Evolutionary conservation across 148 eudicot genomes (phyloP).

Genomic region (Cornus kousa): DNA sequence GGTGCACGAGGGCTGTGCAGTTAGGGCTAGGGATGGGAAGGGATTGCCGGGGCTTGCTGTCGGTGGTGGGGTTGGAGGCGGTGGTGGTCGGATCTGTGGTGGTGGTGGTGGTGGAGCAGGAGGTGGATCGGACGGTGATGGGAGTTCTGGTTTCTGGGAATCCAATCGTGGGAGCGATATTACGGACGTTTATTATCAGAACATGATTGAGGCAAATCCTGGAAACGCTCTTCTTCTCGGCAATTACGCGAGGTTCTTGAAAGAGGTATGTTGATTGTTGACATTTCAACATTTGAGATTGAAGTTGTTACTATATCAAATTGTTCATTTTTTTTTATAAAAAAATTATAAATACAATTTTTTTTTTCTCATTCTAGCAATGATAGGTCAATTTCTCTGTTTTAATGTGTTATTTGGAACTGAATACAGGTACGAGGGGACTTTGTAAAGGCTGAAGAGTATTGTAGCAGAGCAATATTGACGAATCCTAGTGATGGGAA

Average conservation of each 20-base stretch:
- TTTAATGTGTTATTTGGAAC: constrained; percentile 10
- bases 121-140: constrained; percentile 6
- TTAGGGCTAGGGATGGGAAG: neutral
- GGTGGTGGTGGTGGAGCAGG: constrained; percentile 17
- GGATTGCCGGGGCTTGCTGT: neutral
- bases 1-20: constrained; percentile 1
- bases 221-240: constrained; percentile 31
- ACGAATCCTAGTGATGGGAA: constrained; percentile 42
- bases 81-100: constrained; percentile 4
- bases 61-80: constrained; percentile 4
- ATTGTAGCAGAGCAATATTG: constrained; percentile 39
- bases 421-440: constrained; percentile 28
- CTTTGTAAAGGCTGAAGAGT: constrained; percentile 40
- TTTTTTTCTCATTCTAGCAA: too few relatives aligned
- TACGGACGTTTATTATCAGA: constrained; percentile 30
- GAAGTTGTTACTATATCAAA: neutral
- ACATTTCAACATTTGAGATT: too few relatives aligned
- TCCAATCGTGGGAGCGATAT: constrained; percentile 6
- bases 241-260: constrained; percentile 40
- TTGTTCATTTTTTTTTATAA: too few relatives aligned
- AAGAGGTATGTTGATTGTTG: constrained; percentile 27
- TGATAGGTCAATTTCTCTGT: neutral
- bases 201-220: constrained; percentile 44
- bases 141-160: constrained; percentile 11
- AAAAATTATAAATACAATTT: too few relatives aligned